Evolutionary conservation across 331 rosid species (phyloP), one percentile per base, ranked within the genome.

Genomic region (Acacia concinna): DNA sequence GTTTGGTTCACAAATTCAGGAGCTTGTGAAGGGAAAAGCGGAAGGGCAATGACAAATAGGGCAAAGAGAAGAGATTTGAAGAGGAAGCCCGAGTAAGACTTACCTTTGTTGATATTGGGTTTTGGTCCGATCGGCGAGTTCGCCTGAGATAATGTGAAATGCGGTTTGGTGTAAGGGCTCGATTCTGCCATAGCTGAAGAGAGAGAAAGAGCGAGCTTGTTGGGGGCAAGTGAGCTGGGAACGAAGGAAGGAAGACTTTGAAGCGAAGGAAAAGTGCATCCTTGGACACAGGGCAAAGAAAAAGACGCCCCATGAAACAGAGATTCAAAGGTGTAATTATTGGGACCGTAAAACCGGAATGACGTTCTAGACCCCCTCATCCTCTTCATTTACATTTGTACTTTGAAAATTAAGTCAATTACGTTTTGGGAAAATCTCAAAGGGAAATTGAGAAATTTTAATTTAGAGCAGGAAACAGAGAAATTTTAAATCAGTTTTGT

Each of bases 11-110:
- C 21, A 75, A 89, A 85, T 0, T 87, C 91, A 25, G 96, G 96
- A 65, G 91, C 90, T 84, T 89, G 86, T 30, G 91, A 89, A 54
- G 93, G 96, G 71, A 91, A 89, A 23, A 89, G 79, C 10, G 90
- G 90, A 5, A 91, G 73, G 54, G 81, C 47, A 38, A 81, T 15
- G 60, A 89, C 37, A 5, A 84, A 57, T 5, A 82, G 2, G 60
- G 72, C 77, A 79, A 91, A 71, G 78, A 87, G 38, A 51, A 87
- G 52, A 82, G 84, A 79, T 82, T 89, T 89, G 71, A 66, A 51
- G 60, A 91, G 80, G 35, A 87, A 74, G 25, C 60, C 57, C 1
- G 84, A 62, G 74, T 34, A 85, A 34, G 89, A 81, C 73, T 75
- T 83, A 84, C 87, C 87, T 65, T 78, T 68, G 51, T 38, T 21